Base-by-base conservation (phyloP, 163 green algal species). In the Volvox carteri region DNA sequence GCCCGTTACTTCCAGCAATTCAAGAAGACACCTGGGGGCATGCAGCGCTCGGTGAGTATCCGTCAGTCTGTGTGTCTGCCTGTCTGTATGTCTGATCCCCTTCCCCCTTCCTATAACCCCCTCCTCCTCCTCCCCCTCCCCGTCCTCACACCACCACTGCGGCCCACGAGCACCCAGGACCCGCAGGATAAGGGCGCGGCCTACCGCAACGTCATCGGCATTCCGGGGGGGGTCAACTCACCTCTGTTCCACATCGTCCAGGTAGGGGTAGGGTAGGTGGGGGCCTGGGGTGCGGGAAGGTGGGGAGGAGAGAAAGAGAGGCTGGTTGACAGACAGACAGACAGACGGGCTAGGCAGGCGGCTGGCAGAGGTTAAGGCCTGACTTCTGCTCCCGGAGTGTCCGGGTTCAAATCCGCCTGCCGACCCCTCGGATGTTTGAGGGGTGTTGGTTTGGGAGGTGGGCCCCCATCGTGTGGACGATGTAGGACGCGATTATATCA, bases 1-100 rank as follows among this genome's bases (percentile, higher is more conserved):
- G 44, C 94, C 1, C 94, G 90, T 0, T 98, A 97, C 92, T 98
- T 98, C 91, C 90, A 85, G 44, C 94, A 98, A 92, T 98, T 98
- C 92, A 73, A 83, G 84, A 37, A 44, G 37, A 83, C 77, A n/a
- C 76, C 41, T 1, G 42, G 39, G 2, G 76, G 77, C 78, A 80
- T 80, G 73, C 42, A 80, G n/a, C 91, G 95, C 7, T 73, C 54
- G 80, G 79, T 87, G 50, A 33, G 87, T 79, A 67, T n/a, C n/a
- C n/a, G n/a, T 65, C 54, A 7, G 11, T 8, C 7, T 39, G n/a
- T 42, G 4, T 41, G n/a, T 39, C 62, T 74, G 62, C n/a, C 54
- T 25, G 54, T 65, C 54, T 65, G 54, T 23, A 19, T 23, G 28
- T 65, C 28, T 23, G 5, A 65, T n/a, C n/a, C n/a, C 16, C 50